phyloP scores from a whole-genome alignment of 352 stramenopile genomes.

The Phytophthora constricta region DNA sequence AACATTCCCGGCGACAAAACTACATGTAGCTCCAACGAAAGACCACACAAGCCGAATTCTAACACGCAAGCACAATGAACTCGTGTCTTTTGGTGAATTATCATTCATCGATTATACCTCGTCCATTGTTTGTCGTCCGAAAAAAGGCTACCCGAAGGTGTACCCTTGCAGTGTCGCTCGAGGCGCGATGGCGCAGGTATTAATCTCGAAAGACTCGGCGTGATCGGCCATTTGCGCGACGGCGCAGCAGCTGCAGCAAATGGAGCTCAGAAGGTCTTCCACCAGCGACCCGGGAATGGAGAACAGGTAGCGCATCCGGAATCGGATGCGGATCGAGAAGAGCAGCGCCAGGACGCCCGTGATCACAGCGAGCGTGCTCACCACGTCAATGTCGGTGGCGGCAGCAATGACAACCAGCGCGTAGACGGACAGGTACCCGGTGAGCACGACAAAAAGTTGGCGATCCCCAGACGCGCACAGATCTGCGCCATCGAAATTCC shows the following conservation, averaged over 20 bases:
- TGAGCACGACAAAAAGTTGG: constrained; percentile 45
- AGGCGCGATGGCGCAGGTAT: constrained; percentile 34
- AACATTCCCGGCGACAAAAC: too few species aligned
- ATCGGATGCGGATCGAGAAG: constrained; percentile 55
- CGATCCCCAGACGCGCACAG: constrained; percentile 46
- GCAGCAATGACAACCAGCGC: constrained; percentile 40
- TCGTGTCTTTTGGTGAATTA: not conserved
- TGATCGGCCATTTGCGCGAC: constrained; percentile 63
- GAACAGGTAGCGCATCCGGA: constrained; percentile 61
- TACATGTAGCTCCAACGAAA: too few species aligned
- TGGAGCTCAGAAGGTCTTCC: constrained; percentile 43
- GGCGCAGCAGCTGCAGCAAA: constrained; percentile 51
- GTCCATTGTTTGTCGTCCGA: not conserved
- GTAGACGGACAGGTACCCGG: constrained; percentile 39
- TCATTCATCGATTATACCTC: not conserved
- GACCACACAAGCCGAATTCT: too few species aligned
- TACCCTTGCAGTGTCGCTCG: constrained; percentile 52
- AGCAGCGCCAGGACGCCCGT: constrained; percentile 33
- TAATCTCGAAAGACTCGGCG: constrained; percentile 48
- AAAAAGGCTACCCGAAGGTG: too few species aligned
- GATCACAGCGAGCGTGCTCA: constrained; percentile 47
- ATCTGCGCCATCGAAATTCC: constrained; percentile 60
- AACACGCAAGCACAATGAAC: not conserved
- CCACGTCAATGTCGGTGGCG: constrained; percentile 30
- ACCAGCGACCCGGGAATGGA: constrained; percentile 50